Evolutionary conservation across 2,329 filamentous ascomycete genomes (phyloP).

Genomic region (Fusarium sp.): DNA sequence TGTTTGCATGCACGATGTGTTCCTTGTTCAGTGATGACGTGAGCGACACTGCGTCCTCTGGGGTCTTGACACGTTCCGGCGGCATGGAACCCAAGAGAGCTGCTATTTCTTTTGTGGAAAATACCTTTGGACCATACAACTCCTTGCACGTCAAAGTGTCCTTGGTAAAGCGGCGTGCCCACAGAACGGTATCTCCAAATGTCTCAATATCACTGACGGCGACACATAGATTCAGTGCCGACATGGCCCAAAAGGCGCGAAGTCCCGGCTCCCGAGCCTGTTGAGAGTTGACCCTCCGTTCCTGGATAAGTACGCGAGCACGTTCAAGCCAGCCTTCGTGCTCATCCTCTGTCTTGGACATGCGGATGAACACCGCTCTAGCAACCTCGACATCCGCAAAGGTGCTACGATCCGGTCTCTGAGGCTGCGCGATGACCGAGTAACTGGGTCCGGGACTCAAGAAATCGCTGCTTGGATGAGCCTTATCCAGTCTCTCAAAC

Average conservation of each 20-base stretch:
- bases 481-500: constrained; percentile 30
- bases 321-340: constrained; percentile 32
- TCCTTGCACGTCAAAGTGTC: constrained; percentile 30
- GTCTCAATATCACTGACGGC: constrained; percentile 41
- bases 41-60: constrained; percentile 3
- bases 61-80: neutral
- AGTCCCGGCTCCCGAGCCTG: constrained; percentile 35
- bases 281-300: constrained; percentile 40
- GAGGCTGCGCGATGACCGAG: constrained; percentile 23
- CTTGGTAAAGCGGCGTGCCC: constrained; percentile 48
- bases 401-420: neutral
- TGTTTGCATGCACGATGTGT: constrained; percentile 23
- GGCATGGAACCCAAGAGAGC: constrained; percentile 36
- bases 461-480: constrained; percentile 33
- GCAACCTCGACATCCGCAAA: constrained; percentile 29
- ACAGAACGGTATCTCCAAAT: constrained; percentile 40
- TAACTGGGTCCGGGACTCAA: neutral
- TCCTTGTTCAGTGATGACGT: constrained; percentile 2
- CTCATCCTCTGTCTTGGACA: constrained; percentile 9
- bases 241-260: constrained; percentile 44
- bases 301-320: constrained; percentile 19
- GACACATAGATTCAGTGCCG: constrained; percentile 45
- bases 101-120: constrained; percentile 35
- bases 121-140: constrained; percentile 24
- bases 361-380: constrained; percentile 26